Base-by-base conservation (phyloP, 345 rosid genomes). In the Ceriops zippeliana region DNA sequence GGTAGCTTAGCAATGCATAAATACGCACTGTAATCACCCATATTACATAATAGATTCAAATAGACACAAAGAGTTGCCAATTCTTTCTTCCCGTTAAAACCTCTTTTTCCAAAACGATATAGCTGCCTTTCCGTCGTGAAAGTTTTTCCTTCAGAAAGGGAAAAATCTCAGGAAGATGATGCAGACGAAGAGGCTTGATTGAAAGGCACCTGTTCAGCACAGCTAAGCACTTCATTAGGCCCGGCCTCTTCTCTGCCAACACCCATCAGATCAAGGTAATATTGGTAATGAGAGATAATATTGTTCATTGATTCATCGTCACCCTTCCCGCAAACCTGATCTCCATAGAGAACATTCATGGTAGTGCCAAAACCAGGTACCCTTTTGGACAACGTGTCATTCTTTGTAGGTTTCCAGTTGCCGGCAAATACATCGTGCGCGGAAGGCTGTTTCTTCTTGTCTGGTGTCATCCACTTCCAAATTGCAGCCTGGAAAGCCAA, bases 191-290 rank as follows among this genome's bases (percentile, higher is more conserved):
- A 70, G 24, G 68, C 30, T 8, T 86, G 75, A 26, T 32, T 62
- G 75, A 92, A 90, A 62, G 87, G 81, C 47, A 83, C 75, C 71
- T 92, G 98, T 62, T 92, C 91, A 0, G 85, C 87, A 27, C 96
- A 93, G 70, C 78, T 74, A 20, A 93, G 85, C 71, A 82, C 84
- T 32, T 90, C 97, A 52, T 87, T 87, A 2, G 97, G 83, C 24
- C 98, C 98, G 1, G 98, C 98, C 20, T 89, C 93, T 67, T 93
- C 97, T 28, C 98, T 75, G 35, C 97, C 96, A 6, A 90, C 86
- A 3, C 98, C 98, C 80, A 90, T 77, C 26, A 90, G 76, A 70
- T 93, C 98, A 3, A 92, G 90, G 77, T 92, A 88, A 63, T 90
- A 81, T 0, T 74, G 80, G 68, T 86, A 92, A 66, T 90, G 98